Conservation (phyloP, 2,329 filamentous ascomycete species). For the Neophaeococcomyces aloes region DNA sequence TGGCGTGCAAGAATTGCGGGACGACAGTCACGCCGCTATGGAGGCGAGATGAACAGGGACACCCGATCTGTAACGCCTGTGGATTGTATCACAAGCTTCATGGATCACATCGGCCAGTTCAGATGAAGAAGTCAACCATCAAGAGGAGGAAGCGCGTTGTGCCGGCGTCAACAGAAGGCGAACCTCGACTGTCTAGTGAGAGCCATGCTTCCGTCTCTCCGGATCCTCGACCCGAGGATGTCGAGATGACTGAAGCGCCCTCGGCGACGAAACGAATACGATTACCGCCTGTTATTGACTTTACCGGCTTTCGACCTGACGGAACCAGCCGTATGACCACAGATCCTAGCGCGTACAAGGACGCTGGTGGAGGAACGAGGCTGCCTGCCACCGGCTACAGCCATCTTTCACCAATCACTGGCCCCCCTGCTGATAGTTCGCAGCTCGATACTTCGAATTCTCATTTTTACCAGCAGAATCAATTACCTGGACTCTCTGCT, state of each 20-base stretch:
- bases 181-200: slow-evolving; percentile 22
- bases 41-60: slow-evolving; percentile 85
- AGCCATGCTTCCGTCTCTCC: slow-evolving; percentile 20
- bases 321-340: slow-evolving; percentile 21
- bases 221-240: slow-evolving; percentile 1
- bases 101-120: slow-evolving; percentile 79
- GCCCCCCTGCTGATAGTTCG: slow-evolving; percentile 26
- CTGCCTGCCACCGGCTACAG: slow-evolving; percentile 8
- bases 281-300: slow-evolving; percentile 38
- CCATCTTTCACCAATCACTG: slow-evolving; percentile 16
- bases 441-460: slow-evolving; percentile 32
- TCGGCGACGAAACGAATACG: slow-evolving; percentile 21
- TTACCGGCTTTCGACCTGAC: slow-evolving; percentile 36
- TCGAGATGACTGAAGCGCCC: slow-evolving; percentile 8
- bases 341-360: slow-evolving; percentile 27
- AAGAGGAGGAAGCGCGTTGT: slow-evolving; percentile 93
- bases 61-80: slow-evolving; percentile 97
- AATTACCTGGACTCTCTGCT: slow-evolving; percentile 23
- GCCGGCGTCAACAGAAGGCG: slow-evolving; percentile 50
- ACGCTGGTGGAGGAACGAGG: slow-evolving; percentile 25
- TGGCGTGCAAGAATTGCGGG: slow-evolving; percentile 92
- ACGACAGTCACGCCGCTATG: slow-evolving; percentile 95
- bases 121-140: slow-evolving; percentile 98
- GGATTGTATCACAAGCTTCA: slow-evolving; percentile 95
- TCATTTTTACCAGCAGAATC: slow-evolving; percentile 23